Evolutionary conservation across 2,329 filamentous ascomycete species (phyloP).

Genomic region (Fulvia fulva): DNA sequence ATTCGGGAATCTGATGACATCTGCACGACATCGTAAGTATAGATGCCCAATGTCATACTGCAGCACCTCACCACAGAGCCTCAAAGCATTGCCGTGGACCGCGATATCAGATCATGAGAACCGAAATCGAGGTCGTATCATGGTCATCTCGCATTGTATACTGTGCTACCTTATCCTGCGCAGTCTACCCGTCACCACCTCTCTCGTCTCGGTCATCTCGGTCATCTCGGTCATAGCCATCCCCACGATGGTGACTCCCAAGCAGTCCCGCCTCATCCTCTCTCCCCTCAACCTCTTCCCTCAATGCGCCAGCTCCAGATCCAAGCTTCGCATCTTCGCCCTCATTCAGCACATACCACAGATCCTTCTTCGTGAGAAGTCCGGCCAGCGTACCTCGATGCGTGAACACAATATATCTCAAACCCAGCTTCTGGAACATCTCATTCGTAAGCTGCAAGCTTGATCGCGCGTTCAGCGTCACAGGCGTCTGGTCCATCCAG

Average conservation of each 20-base stretch:
- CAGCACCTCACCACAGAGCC: background rate
- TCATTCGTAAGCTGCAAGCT: constrained; percentile 79
- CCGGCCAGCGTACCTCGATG: constrained; percentile 79
- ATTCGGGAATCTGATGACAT: background rate
- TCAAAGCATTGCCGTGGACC: background rate
- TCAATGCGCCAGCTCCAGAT: constrained; percentile 32
- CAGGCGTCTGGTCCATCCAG: constrained; percentile 98
- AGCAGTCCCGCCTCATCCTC: constrained; percentile 41
- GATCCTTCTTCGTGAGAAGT: constrained; percentile 92
- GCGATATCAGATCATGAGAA: too few species aligned
- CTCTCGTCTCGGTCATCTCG: background rate
- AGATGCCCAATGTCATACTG: background rate
- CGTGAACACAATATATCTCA: constrained; percentile 84
- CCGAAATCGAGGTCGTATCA: too few species aligned
- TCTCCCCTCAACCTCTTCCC: constrained; percentile 35
- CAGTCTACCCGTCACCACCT: background rate
- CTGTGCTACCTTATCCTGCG: background rate
- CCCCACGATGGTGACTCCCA: background rate
- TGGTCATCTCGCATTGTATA: background rate
- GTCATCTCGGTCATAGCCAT: background rate
- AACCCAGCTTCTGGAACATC: constrained; percentile 91
- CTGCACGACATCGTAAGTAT: background rate
- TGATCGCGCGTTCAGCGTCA: constrained; percentile 75
- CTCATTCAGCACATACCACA: constrained; percentile 87
- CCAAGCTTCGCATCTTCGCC: constrained; percentile 41